Base-by-base conservation (phyloP, 176 grass and related monocot genomes). In the Aegilops bicornis region DNA sequence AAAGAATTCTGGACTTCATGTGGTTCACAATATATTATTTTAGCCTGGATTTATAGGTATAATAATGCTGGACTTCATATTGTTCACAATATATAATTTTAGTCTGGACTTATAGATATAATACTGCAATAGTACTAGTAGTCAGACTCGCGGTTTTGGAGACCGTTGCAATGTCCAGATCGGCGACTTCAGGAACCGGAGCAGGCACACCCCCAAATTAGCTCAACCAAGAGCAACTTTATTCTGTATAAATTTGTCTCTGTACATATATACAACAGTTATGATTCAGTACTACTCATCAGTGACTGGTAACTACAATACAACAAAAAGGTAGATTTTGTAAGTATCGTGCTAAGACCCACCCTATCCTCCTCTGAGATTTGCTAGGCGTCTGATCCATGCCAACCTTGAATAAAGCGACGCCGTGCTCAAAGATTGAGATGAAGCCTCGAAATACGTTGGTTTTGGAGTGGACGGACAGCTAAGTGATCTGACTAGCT, bases 391-490 rank as follows among this genome's bases (percentile, higher is more conserved):
- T 82, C 77, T 93, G 86, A 88, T 81, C 95, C 92, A 93, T 83
- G 89, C 77, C 35, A 90, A 70, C 42, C 33, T 83, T 35, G 64
- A 88, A 86, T 62, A 85, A 65, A 79, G 64, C 4, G 81, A 86
- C 0, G 14, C 39, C 0, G 10, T 20, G 4, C 78, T 82, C 32
- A 65, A 69, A 58, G 83, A 22, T 85, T 82, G 78, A n/a, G 64
- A 88, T n/a, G 86, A 91, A 65, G 87, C 78, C 87, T 99, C 92
- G 37, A 96, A 99, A 88, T 91, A 99, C 54, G 97, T 99, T 50
- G 97, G 94, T 87, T 84, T 99, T 6, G 97, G 87, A 27, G 82
- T 98, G 27, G 90, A 89, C 23, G 93, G 84, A 14, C 94, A 94
- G 22, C 92, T 87, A 76, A 99, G 89, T 66, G 86, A 85, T 81